Percentiles rank a stretch among this genome's conserved stretches.
phyloP scores from a whole-genome alignment of 331 rosid species.

The Ulmus americana region DNA sequence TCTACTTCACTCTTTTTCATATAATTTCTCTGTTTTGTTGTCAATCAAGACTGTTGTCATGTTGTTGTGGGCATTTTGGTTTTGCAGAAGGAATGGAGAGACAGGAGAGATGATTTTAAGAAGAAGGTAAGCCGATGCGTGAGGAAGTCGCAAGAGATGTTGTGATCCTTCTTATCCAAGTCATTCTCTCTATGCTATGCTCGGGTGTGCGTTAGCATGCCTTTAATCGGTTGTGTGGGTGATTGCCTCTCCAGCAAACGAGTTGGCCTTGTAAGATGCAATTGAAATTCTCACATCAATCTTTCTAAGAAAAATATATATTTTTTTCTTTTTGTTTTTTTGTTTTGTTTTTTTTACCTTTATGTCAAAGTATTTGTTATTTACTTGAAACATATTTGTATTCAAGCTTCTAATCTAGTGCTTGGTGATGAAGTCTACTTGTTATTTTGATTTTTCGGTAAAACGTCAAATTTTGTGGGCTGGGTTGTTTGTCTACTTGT shows the following conservation, averaged over 20 bases:
- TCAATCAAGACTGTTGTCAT: conserved; percentile 10
- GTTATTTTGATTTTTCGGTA: not conserved
- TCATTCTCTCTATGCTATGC: conserved; percentile 13
- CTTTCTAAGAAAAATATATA: conserved; percentile 11
- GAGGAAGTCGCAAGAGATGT: conserved; percentile 94
- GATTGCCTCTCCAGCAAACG: conserved; percentile 26
- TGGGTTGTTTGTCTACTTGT: not conserved
- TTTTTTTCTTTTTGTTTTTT: conserved; percentile 7
- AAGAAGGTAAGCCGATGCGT: conserved; percentile 89
- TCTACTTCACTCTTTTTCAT: no score
- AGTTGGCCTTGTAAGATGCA: conserved; percentile 40
- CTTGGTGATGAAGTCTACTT: conserved; percentile 31
- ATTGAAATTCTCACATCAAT: conserved; percentile 29
- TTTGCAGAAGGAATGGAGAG: conserved; percentile 96
- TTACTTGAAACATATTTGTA: conserved; percentile 38
- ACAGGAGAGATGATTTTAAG: conserved; percentile 86
- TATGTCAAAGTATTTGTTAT: conserved; percentile 32
- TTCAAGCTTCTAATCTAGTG: conserved; percentile 37
- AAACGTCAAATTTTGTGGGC: not conserved
- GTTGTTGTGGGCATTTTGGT: conserved; percentile 14
- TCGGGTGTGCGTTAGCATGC: conserved; percentile 33
- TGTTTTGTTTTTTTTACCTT: not conserved
- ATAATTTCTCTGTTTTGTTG: not conserved
- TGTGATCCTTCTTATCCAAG: conserved; percentile 37
- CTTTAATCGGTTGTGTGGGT: conserved; percentile 26